Base-by-base conservation (phyloP, 2,329 filamentous ascomycete species). In the Fusarium tupiense region DNA sequence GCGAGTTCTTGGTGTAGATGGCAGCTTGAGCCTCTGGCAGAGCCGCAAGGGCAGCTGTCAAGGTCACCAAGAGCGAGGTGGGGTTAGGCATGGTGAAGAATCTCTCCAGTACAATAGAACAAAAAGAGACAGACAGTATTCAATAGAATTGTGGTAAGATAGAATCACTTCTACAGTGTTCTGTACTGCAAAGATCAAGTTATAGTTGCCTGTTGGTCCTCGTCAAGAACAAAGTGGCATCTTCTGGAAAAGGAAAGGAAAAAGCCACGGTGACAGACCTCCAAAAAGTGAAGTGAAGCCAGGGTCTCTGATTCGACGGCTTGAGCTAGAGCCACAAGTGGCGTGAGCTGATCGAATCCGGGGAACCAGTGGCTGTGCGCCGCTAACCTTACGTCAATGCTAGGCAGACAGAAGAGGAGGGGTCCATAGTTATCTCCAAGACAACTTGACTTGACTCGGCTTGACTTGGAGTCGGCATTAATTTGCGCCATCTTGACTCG, bases 1-100 rank as follows among this genome's bases (percentile, higher is more conserved):
- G 91, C 5, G 95, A 98, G 82, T 88, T 93, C 85, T 96, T 97
- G 69, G 91, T 85, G 85, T 99, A 99, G 69, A 99, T 83, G 75
- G 90, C 91, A 74, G 93, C 92, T 61, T 91, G 90, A 64, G 88
- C 88, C 58, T 88, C 88, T 37, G 92, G 90, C 59, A 93, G 81
- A 64, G 90, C 87, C 71, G 93, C 88, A 73, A 96, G 85, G 56
- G 94, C 84, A 67, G 91, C 90, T 33, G 81, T 77, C 61, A 84
- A 69, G n/a, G 80, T 80, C 49, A 80, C 84, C 80, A 91, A 80
- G 57, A 86, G 82, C 72, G 85, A 83, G 78, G 86, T 83, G 79
- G 86, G 81, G 70, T 85, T 86, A 80, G 89, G 88, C 89, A 91
- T 91, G 75, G 72, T 82, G 77, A 61, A 26, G 43, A 47, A 40